A percentile compares a stretch with the other conserved stretches of the same genome.
phyloP scores from a whole-genome alignment of 352 stramenopile species.

The Pythium biforme region DNA sequence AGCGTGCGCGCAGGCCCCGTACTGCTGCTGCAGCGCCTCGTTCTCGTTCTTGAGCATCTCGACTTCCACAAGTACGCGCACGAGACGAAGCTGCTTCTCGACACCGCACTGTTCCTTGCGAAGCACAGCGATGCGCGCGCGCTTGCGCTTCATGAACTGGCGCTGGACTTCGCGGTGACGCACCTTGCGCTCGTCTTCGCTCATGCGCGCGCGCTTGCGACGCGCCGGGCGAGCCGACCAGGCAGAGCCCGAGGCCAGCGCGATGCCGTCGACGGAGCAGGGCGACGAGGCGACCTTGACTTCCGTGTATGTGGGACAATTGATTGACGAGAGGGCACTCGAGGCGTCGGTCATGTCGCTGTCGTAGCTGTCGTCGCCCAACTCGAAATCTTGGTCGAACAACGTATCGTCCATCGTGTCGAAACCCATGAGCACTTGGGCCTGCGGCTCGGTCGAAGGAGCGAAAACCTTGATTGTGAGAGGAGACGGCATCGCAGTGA shows the following conservation, averaged over 20 bases:
- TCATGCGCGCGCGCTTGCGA: conserved; percentile 24
- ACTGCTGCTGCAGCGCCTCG: conserved; percentile 6
- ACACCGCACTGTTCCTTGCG: conserved; percentile 16
- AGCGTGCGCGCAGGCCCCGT: background rate
- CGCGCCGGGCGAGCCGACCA: background rate
- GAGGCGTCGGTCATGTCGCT: background rate
- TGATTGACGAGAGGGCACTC: background rate
- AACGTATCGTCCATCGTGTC: background rate
- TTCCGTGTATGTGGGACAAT: too few species aligned
- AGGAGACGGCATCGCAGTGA: background rate
- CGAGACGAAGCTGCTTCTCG: conserved; percentile 18
- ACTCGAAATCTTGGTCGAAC: background rate
- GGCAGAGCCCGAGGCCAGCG: too few species aligned
- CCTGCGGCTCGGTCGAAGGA: too few species aligned
- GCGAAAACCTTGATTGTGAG: background rate
- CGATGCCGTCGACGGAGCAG: too few species aligned
- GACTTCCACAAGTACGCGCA: conserved; percentile 8
- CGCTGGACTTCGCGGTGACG: conserved; percentile 29
- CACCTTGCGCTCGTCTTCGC: conserved; percentile 20
- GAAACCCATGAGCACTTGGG: too few species aligned
- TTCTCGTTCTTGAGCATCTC: conserved; percentile 19
- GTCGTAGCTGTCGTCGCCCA: background rate
- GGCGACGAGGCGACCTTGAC: too few species aligned
- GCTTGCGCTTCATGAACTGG: conserved; percentile 31
- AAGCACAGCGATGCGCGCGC: conserved; percentile 12